Evolutionary conservation across 192 early-diverging fungal genomes (phyloP), one percentile per base, ranked within the genome.

Genomic region (Rhizoclosmatium globosum): DNA sequence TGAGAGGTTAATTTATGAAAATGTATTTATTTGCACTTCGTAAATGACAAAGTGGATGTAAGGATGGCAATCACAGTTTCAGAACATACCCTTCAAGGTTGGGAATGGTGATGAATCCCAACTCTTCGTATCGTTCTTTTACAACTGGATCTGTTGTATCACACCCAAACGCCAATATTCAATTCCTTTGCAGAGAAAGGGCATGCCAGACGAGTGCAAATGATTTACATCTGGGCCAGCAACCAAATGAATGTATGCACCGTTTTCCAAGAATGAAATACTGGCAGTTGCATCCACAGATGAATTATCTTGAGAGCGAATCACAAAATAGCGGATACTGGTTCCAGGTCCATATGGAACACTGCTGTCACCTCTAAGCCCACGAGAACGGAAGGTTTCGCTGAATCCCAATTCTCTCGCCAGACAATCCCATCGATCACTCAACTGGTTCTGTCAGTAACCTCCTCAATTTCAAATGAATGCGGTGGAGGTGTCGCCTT

Each of bases 151-250:
- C 53, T n/a, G n/a, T 57, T 17, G 53, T 57, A 57, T 57, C 53
- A 57, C 11, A 11, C 53, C 53, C 13, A 57, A 11, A 57, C 53
- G 13, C n/a, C n/a, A n/a, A 57, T 1, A 57, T n/a, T 57, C 13
- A 11, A n/a, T 11, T 17, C 13, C 1, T 57, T 57, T 11, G 53
- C 53, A 57, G 11, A 17, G 11, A 0, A 17, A 57, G 13, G n/a
- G 53, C 53, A n/a, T 57, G 53, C 53, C 53, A 57, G n/a, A 57
- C 53, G n/a, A 57, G 53, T 17, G 53, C 53, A 11, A n/a, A 57
- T 17, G 53, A 57, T 17, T 17, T 57, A 1, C 53, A n/a, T 17
- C 13, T 57, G 53, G 13, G n/a, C n/a, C 53, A n/a, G 53, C 53
- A 57, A 57, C 53, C 11, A 57, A n/a, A n/a, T 17, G n/a, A 57